Base-by-base conservation (phyloP, 495 filamentous ascomycete genomes). In the Antarctomyces pellizariae region DNA sequence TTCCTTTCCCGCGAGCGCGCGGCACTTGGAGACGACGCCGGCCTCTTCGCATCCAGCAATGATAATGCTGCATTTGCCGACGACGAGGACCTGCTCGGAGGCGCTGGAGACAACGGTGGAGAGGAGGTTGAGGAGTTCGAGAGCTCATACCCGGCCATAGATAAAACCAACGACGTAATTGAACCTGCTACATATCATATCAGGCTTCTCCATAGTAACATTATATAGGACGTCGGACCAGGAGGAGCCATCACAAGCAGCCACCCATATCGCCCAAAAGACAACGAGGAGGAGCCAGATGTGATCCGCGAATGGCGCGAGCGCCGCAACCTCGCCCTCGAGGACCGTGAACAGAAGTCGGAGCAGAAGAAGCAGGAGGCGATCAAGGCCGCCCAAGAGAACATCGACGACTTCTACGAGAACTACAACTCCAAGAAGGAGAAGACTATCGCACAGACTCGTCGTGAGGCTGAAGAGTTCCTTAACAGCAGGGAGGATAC, bases 361-460 rank as follows among this genome's bases (percentile, higher is more conserved):
- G 62, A 65, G 16, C 53, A 64, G 25, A 75, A 76, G 49, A 89
- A 89, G 43, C 59, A 55, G 15, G 65, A 80, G 45, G 92, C 79
- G 5, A 52, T 90, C 42, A 65, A 71, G 47, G 76, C 76, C 36
- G 89, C 89, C 19, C 79, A 72, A 33, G 58, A 75, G 38, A 75
- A 80, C 46, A 83, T 95, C 32, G 86, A 99, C 41, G 89, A 92
- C 41, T 99, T 99, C 58, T 99, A 99, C 56, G 80, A 92, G 47
- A 91, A 90, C 47, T 99, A 99, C 63, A 91, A 91, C 54, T 71
- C 71, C 44, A 91, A 92, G 56, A 77, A 82, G 41, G 86, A 95
- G 39, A 95, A 95, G 62, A 59, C 50, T 30, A 67, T 90, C 35
- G 62, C 70, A 21, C 74, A 83, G 54, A 80, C 89, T 17, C 62